phyloP scores from a whole-genome alignment of 352 stramenopile genomes.

The Paralagenidium karlingii region DNA sequence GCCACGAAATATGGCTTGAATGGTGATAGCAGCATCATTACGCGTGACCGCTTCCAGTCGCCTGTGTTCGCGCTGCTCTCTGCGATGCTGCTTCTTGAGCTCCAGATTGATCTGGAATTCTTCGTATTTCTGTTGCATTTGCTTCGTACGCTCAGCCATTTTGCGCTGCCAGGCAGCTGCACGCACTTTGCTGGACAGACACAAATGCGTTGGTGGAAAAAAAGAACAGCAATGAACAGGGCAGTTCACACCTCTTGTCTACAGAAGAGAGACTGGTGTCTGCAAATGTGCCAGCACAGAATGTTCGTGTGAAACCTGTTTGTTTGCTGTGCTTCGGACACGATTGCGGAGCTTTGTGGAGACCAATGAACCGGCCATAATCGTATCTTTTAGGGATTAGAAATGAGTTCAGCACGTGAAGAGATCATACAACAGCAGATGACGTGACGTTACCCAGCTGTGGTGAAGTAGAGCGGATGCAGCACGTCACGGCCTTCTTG shows the following conservation, averaged over 20 bases:
- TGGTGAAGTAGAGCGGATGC: conserved; percentile 49
- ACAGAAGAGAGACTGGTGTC: conserved; percentile 42
- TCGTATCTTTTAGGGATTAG: conserved; percentile 17
- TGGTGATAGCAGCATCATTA: conserved; percentile 10
- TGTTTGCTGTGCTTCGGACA: conserved; percentile 33
- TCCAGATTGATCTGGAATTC: conserved; percentile 32
- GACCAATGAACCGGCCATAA: conserved; percentile 39
- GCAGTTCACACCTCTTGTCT: conserved; percentile 26
- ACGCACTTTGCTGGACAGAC: conserved; percentile 13
- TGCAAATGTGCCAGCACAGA: conserved; percentile 30
- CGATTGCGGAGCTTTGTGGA: conserved; percentile 32
- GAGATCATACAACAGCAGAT: not conserved
- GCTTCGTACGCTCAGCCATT: conserved; percentile 27
- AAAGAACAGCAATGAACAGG: not conserved
- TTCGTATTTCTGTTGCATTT: conserved; percentile 50
- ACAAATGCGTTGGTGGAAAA: not conserved
- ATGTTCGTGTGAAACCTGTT: conserved; percentile 38
- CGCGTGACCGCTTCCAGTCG: too few species aligned
- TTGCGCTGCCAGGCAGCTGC: conserved; percentile 40
- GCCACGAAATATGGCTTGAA: conserved; percentile 20
- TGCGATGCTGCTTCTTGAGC: conserved; percentile 12
- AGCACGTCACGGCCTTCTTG: too few species aligned
- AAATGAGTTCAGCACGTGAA: not conserved
- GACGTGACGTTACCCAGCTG: conserved; percentile 12
- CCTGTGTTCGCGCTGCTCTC: too few species aligned